Evolutionary conservation across 2,329 filamentous ascomycete species (phyloP).

Genomic region (Grosmannia huntii): DNA sequence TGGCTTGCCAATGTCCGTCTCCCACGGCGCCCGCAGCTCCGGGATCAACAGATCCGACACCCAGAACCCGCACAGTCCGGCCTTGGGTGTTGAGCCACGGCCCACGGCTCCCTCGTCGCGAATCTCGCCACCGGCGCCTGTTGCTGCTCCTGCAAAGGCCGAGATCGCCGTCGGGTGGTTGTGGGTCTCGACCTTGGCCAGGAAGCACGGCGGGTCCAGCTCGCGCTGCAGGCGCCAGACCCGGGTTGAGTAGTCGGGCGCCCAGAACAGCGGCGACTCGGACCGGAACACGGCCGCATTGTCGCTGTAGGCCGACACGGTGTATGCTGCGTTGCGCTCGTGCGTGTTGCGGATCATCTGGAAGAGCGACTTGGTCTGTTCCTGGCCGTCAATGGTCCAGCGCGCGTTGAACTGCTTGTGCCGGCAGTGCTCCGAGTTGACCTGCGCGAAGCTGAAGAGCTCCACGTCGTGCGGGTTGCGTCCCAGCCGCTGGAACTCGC

Average conservation of each 20-base stretch:
- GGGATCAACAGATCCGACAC: slow-evolving; percentile 91
- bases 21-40: slow-evolving; percentile 73
- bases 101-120: slow-evolving; percentile 92
- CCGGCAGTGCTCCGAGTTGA: slow-evolving; percentile 88
- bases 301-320: slow-evolving; percentile 94
- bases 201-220: slow-evolving; percentile 54
- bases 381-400: slow-evolving; percentile 84
- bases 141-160: slow-evolving; percentile 83
- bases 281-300: slow-evolving; percentile 89
- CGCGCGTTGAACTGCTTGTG: slow-evolving; percentile 92
- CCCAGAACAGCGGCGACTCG: slow-evolving; percentile 64
- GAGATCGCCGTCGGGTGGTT: slow-evolving; percentile 96
- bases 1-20: slow-evolving; percentile 79
- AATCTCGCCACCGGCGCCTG: slow-evolving; percentile 90
- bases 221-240: slow-evolving; percentile 84
- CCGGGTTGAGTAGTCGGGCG: slow-evolving; percentile 72
- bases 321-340: slow-evolving; percentile 63
- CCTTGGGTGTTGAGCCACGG: slow-evolving; percentile 82
- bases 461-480: slow-evolving; percentile 76
- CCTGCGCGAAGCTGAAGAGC: slow-evolving; percentile 98
- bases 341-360: slow-evolving; percentile 96
- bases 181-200: slow-evolving; percentile 95
- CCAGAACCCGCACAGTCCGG: slow-evolving; percentile 83
- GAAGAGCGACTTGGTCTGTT: slow-evolving; percentile 72
- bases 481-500: slow-evolving; percentile 58